Evolutionary conservation across 23 red algal genomes (phyloP).

Genomic region (Rhodosorus marinus): DNA sequence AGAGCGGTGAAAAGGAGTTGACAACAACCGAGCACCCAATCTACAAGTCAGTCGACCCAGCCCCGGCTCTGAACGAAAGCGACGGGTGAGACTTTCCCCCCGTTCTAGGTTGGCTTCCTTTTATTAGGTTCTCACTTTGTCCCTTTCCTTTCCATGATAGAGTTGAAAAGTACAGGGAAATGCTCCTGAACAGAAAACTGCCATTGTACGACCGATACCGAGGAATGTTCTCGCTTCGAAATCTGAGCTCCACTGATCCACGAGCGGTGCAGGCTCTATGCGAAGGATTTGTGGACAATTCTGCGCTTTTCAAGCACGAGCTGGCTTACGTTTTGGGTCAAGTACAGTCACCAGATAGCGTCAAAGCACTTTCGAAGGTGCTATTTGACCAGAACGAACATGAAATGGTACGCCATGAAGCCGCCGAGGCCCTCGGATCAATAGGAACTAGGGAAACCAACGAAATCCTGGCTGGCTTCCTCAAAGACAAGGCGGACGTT

Average conservation of each 20-base stretch:
- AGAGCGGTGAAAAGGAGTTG: not conserved
- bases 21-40: not conserved
- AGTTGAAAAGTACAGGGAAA: slow-evolving; percentile 10
- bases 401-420: slow-evolving; percentile 96
- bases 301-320: slow-evolving; percentile 87
- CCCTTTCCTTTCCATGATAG: too few species aligned
- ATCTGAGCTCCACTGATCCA: slow-evolving; percentile 26
- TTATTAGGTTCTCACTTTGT: too few species aligned
- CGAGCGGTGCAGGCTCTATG: slow-evolving; percentile 39
- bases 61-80: slow-evolving; percentile 4
- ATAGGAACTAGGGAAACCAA: slow-evolving; percentile 21
- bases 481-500: slow-evolving; percentile 36
- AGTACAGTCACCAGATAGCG: slow-evolving; percentile 15
- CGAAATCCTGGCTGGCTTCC: slow-evolving; percentile 17
- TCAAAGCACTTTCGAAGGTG: slow-evolving; percentile 24
- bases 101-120: too few species aligned
- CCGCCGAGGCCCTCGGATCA: slow-evolving; percentile 83
- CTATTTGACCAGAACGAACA: slow-evolving; percentile 32
- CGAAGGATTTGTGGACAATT: slow-evolving; percentile 26
- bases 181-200: slow-evolving; percentile 19
- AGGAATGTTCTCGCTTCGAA: slow-evolving; percentile 66
- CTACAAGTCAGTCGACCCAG: slow-evolving; percentile 47
- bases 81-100: too few species aligned
- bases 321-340: slow-evolving; percentile 87
- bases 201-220: slow-evolving; percentile 46